Evolutionary conservation across 331 rosid genomes (phyloP).

Genomic region (Cydonia oblonga): DNA sequence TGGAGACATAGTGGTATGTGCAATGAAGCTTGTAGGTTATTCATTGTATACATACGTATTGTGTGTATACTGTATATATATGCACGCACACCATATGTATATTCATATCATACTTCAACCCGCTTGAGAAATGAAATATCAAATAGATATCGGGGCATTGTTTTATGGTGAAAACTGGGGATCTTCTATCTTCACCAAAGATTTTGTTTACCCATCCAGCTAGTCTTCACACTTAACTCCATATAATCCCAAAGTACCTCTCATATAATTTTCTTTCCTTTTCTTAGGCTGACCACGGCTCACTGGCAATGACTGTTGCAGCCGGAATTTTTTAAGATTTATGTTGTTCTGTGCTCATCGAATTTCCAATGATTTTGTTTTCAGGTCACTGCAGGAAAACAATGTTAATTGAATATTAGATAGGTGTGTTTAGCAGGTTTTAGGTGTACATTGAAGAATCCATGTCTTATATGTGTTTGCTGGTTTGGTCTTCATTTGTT

Average conservation of each 20-base stretch:
- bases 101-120: background rate
- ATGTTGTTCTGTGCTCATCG: background rate
- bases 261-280: background rate
- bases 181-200: background rate
- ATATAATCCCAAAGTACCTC: background rate
- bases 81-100: background rate
- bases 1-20: slow-evolving; percentile 95
- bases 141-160: background rate
- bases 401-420: background rate
- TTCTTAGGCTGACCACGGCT: background rate
- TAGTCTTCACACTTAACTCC: background rate
- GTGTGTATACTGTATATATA: background rate
- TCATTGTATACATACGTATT: background rate
- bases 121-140: background rate
- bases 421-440: background rate
- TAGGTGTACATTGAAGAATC: background rate
- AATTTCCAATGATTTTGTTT: background rate
- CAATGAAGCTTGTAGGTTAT: slow-evolving; percentile 20
- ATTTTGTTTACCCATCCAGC: background rate
- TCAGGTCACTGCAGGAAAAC: background rate
- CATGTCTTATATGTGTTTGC: background rate
- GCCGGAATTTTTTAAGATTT: background rate
- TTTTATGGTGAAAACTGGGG: background rate
- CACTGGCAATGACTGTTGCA: background rate
- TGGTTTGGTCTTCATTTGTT: background rate